These are phyloP conservation scores for Trametes hirsuta DNA, from an alignment of 1,284 basidiomycete genomes.

Conservation along the genomic window DNA sequence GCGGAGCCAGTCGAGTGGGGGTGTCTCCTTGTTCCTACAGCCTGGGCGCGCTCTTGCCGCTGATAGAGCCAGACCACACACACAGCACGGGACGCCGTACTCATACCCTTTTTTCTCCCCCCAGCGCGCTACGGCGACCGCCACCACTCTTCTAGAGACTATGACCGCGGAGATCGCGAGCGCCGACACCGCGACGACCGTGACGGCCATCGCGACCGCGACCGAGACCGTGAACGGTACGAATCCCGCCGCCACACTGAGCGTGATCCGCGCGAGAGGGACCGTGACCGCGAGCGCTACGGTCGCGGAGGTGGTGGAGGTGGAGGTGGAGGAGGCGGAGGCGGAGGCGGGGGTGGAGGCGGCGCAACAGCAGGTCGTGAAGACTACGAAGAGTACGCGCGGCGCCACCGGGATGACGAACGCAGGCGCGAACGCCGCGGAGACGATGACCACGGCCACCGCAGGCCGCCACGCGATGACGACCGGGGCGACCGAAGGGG, in stretches of 20 bases:
- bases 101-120: slow-evolving; percentile 29
- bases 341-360: not conserved
- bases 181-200: slow-evolving; percentile 51
- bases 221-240: slow-evolving; percentile 44
- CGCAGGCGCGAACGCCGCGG: slow-evolving; percentile 40
- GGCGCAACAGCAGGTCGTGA: slow-evolving; percentile 40
- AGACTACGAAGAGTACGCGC: slow-evolving; percentile 41
- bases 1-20: slow-evolving; percentile 4
- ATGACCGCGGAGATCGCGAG: slow-evolving; percentile 27
- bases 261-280: slow-evolving; percentile 45
- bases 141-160: slow-evolving; percentile 47
- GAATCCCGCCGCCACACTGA: slow-evolving; percentile 36
- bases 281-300: slow-evolving; percentile 42
- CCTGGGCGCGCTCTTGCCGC: slow-evolving; percentile 22
- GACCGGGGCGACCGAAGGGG: slow-evolving; percentile 42
- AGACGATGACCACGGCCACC: slow-evolving; percentile 36
- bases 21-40: slow-evolving; percentile 11
- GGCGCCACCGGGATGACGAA: slow-evolving; percentile 54
- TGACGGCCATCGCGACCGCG: slow-evolving; percentile 42
- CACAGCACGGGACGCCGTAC: slow-evolving; percentile 27
- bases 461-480: slow-evolving; percentile 36
- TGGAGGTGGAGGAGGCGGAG: slow-evolving; percentile 32
- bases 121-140: slow-evolving; percentile 51
- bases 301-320: slow-evolving; percentile 36
- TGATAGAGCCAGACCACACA: slow-evolving; percentile 29